phyloP scores from a whole-genome alignment of 805 yeast species.

The Schwanniomyces pseudopolymorphus region DNA sequence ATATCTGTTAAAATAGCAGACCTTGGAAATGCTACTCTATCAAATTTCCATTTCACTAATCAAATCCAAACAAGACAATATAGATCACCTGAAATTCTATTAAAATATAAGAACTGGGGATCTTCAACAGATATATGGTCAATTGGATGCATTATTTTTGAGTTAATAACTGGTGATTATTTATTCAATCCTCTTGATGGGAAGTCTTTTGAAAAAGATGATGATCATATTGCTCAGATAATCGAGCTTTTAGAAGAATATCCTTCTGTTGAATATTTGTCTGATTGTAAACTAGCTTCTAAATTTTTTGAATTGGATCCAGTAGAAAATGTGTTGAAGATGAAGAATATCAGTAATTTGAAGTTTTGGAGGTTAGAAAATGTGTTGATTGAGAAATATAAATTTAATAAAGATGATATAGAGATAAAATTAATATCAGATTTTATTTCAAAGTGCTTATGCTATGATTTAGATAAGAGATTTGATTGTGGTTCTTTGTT shows the following conservation, averaged over 20 bases:
- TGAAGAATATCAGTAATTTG: slow-evolving; percentile 46
- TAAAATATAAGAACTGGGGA: slow-evolving; percentile 52
- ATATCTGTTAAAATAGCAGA: slow-evolving; percentile 77
- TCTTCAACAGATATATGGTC: slow-evolving; percentile 65
- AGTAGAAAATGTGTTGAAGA: slow-evolving; percentile 22
- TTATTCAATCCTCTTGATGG: slow-evolving; percentile 61
- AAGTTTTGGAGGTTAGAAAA: slow-evolving; percentile 52
- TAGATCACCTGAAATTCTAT: slow-evolving; percentile 74
- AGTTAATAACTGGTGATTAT: slow-evolving; percentile 60
- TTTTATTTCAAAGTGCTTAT: slow-evolving; percentile 51
- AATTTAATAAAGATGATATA: slow-evolving; percentile 33
- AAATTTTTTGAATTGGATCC: slow-evolving; percentile 39
- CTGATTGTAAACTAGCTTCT: slow-evolving; percentile 36
- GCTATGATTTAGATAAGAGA: slow-evolving; percentile 47
- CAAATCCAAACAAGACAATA: slow-evolving; percentile 92
- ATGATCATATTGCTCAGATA: slow-evolving; percentile 63
- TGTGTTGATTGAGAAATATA: slow-evolving; percentile 51
- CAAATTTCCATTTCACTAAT: slow-evolving; percentile 75
- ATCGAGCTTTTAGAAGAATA: slow-evolving; percentile 51
- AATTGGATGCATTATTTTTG: slow-evolving; percentile 57
- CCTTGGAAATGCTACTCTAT: slow-evolving; percentile 88
- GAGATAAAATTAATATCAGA: slow-evolving; percentile 41
- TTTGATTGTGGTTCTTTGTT: slow-evolving; percentile 55
- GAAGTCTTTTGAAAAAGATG: slow-evolving; percentile 48
- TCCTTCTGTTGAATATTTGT: slow-evolving; percentile 39